Percentiles rank a stretch among this genome's conserved stretches.
These are phyloP conservation scores for Apiospora koreana DNA, from an alignment of 2,329 filamentous ascomycete species.

Conservation along the genomic window DNA sequence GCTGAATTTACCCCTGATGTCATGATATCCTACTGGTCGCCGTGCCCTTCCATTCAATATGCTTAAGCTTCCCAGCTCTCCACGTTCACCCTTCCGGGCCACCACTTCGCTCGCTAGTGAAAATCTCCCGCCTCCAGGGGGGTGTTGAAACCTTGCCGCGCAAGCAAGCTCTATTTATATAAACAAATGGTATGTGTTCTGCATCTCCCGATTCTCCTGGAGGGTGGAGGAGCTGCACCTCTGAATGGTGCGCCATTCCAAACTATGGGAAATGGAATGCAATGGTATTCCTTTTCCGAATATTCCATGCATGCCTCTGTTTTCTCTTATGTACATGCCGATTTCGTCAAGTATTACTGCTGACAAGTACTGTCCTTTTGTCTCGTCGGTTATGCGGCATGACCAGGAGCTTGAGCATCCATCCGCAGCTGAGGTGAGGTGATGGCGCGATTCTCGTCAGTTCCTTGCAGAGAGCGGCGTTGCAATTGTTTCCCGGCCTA, in stretches of 20 bases:
- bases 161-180: not conserved
- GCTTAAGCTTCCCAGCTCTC: not conserved
- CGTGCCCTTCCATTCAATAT: not conserved
- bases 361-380: not conserved
- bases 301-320: not conserved
- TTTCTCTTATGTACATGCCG: not conserved
- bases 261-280: not conserved
- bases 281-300: not conserved
- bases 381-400: not conserved
- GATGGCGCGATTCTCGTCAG: slow-evolving; percentile 5
- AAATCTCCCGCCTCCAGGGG: not conserved
- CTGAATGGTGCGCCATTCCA: not conserved
- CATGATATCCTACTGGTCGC: not conserved
- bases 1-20: slow-evolving; percentile 7
- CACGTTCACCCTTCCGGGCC: not conserved
- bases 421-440: not conserved
- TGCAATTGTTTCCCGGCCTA: not conserved
- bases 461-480: not conserved
- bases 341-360: not conserved
- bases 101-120: not conserved
- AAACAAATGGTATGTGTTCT: not conserved
- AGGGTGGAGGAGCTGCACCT: not conserved
- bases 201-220: not conserved
- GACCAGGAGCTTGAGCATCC: not conserved
- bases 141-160: not conserved